These are phyloP conservation scores for Pseudocercospora macadamiae DNA, from an alignment of 2,329 filamentous ascomycete genomes.

Conservation along the genomic window DNA sequence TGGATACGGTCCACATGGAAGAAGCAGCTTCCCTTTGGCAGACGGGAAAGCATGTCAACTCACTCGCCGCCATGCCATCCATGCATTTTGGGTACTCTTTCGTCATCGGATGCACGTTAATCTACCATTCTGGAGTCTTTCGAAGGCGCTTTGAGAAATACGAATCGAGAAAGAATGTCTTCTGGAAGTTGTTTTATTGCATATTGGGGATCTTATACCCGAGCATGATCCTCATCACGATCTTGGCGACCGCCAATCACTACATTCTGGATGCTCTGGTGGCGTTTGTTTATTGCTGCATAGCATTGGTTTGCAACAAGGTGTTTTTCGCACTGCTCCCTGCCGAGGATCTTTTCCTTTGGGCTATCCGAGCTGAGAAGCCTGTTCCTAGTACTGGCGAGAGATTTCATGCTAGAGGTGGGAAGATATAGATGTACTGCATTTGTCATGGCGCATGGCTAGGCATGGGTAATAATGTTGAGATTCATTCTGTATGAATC, in stretches of 20 bases:
- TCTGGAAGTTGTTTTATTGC: conserved; percentile 50
- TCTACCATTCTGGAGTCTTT: conserved; percentile 52
- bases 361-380: conserved; percentile 53
- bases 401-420: conserved; percentile 37
- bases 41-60: conserved; percentile 49
- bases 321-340: conserved; percentile 55
- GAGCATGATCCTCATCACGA: conserved; percentile 57
- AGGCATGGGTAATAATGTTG: too few species aligned
- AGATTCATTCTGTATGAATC: too few species aligned
- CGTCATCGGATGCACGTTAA: conserved; percentile 53
- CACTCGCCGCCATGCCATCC: conserved; percentile 47
- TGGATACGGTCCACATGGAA: conserved; percentile 49
- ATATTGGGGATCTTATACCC: conserved; percentile 57
- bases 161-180: conserved; percentile 45
- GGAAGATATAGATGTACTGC: conserved; percentile 19
- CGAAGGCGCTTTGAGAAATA: conserved; percentile 43
- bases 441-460: too few species aligned
- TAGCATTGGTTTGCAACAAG: conserved; percentile 53
- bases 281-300: conserved; percentile 47
- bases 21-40: conserved; percentile 48
- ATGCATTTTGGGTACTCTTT: conserved; percentile 60
- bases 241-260: conserved; percentile 64
- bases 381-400: conserved; percentile 57
- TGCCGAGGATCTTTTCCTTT: conserved; percentile 55
- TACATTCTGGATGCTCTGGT: conserved; percentile 59